A percentile compares a stretch with the other conserved stretches of the same genome.
These are phyloP conservation scores for Euphorbia peplus DNA, from an alignment of 345 rosid genomes.

Conservation along the genomic window DNA sequence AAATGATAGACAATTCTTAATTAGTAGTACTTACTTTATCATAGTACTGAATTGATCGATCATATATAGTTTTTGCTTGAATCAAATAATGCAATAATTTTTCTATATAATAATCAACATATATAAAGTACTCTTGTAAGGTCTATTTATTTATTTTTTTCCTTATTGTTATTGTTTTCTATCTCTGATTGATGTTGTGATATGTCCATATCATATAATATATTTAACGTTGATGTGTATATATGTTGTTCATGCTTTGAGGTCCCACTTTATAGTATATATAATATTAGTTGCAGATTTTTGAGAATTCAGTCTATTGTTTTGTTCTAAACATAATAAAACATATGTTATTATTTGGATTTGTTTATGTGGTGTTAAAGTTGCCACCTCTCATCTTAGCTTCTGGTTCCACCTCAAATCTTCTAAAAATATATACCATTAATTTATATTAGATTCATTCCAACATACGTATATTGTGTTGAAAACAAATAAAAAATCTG, in stretches of 20 bases:
- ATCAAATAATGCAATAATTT: too few species aligned
- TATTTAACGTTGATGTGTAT: neutral
- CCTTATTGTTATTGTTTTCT: neutral
- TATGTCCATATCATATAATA: neutral
- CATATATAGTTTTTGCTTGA: too few species aligned
- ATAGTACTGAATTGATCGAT: too few species aligned
- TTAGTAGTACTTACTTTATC: too few species aligned
- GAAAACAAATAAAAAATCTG: too few species aligned
- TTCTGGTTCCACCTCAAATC: slow-evolving; percentile 15
- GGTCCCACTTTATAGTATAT: neutral
- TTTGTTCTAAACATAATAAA: too few species aligned
- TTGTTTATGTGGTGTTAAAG: slow-evolving; percentile 3
- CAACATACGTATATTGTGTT: neutral
- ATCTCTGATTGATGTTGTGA: neutral
- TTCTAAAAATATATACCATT: slow-evolving; percentile 1
- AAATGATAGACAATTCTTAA: too few species aligned
- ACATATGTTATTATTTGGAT: neutral
- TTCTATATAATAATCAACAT: neutral
- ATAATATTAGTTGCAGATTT: neutral
- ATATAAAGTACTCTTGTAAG: neutral
- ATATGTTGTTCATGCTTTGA: neutral
- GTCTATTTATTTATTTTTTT: neutral
- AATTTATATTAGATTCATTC: slow-evolving; percentile 20
- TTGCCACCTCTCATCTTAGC: slow-evolving; percentile 11
- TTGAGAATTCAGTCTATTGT: neutral